Conservation (phyloP, 352 stramenopile genomes). For the Pythium sp. region DNA sequence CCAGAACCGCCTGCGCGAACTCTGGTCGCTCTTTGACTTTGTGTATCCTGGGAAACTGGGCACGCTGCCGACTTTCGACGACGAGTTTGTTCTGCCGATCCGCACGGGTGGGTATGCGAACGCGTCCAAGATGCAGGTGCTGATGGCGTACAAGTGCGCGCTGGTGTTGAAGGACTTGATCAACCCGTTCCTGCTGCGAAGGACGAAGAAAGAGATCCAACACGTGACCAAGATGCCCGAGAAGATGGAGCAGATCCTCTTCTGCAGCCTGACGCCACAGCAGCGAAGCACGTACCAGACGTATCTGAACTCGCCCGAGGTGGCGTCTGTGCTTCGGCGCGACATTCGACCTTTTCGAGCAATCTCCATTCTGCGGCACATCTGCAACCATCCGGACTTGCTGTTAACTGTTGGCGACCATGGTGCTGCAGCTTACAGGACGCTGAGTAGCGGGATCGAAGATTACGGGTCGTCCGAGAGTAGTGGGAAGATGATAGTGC, state of each 20-base stretch:
- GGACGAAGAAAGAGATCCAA: constrained; percentile 94
- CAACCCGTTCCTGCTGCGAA: constrained; percentile 94
- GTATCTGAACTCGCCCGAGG: constrained; percentile 91
- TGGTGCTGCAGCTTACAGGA: constrained; percentile 2
- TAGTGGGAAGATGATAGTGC: constrained; percentile 96
- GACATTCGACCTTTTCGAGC: constrained; percentile 88
- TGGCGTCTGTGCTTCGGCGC: constrained; percentile 85
- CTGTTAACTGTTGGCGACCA: constrained; percentile 50
- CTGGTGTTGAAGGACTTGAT: constrained; percentile 96
- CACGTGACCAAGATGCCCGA: constrained; percentile 90
- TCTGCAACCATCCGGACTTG: constrained; percentile 98
- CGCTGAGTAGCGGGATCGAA: constrained; percentile 5
- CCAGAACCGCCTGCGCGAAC: constrained; percentile 94
- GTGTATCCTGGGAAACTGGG: constrained; percentile 97
- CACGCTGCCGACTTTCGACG: constrained; percentile 96
- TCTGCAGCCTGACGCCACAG: constrained; percentile 90
- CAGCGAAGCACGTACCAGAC: constrained; percentile 91
- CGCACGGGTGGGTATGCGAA: constrained; percentile 92
- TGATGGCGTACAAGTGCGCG: constrained; percentile 96
- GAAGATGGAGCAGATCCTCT: constrained; percentile 99
- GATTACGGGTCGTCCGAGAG: constrained; percentile 51
- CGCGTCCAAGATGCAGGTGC: constrained; percentile 92
- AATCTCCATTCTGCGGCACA: constrained; percentile 95
- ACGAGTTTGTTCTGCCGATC: constrained; percentile 97
- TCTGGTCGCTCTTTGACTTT: constrained; percentile 99